Percentiles rank a stretch among this genome's conserved stretches.
These are phyloP conservation scores for Ustilago tritici DNA, from an alignment of 1,284 basidiomycete genomes.

Conservation along the genomic window DNA sequence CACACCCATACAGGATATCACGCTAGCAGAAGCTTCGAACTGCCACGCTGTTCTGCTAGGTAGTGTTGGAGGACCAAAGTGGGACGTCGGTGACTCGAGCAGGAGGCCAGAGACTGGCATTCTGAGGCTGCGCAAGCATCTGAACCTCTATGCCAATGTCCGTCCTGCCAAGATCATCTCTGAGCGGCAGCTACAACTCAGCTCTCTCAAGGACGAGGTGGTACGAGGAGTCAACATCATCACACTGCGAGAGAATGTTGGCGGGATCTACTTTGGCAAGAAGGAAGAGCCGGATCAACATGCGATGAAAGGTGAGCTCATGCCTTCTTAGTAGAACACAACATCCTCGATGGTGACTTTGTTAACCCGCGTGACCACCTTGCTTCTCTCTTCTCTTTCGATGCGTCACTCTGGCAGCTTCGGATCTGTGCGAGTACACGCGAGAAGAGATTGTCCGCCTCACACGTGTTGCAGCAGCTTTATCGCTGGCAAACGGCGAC, in stretches of 20 bases:
- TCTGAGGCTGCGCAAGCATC: constrained; percentile 85
- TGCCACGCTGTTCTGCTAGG: constrained; percentile 73
- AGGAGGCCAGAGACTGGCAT: constrained; percentile 93
- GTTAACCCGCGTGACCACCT: neutral
- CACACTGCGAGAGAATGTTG: constrained; percentile 86
- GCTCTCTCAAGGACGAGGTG: constrained; percentile 86
- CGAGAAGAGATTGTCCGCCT: constrained; percentile 90
- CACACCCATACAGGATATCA: constrained; percentile 73
- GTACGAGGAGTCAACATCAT: constrained; percentile 90
- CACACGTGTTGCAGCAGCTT: constrained; percentile 85
- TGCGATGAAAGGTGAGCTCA: constrained; percentile 34
- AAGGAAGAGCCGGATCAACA: constrained; percentile 81
- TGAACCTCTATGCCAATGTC: constrained; percentile 96
- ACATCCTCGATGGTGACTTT: neutral
- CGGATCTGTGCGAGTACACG: constrained; percentile 76
- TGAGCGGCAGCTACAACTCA: constrained; percentile 84
- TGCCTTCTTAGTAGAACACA: constrained; percentile 3
- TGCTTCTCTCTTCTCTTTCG: neutral
- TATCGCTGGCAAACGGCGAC: constrained; percentile 81
- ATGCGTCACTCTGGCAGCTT: constrained; percentile 16
- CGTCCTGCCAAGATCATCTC: constrained; percentile 94
- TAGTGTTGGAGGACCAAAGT: constrained; percentile 95
- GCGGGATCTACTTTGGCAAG: constrained; percentile 80
- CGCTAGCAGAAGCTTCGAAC: constrained; percentile 80
- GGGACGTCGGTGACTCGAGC: constrained; percentile 81